A percentile compares a stretch with the other conserved stretches of the same genome.
Evolutionary conservation across 2,329 filamentous ascomycete species (phyloP).

Genomic region (Xylaria sp.): DNA sequence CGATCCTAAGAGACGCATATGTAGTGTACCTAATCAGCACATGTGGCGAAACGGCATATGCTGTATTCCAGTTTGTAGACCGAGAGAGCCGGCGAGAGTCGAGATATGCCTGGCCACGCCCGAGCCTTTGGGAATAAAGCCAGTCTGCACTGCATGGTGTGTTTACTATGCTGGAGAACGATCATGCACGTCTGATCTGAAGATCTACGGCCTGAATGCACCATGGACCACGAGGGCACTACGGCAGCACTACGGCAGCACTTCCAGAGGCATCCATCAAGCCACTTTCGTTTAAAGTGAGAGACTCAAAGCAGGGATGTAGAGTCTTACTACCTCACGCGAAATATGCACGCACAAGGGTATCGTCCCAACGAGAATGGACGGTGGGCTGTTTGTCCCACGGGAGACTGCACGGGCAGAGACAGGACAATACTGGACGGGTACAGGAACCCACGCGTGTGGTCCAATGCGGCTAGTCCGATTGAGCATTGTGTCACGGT

Average conservation of each 20-base stretch:
- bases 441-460: neutral
- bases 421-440: neutral
- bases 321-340: neutral
- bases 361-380: neutral
- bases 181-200: neutral
- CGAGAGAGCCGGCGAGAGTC: neutral
- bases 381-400: slow-evolving; percentile 11
- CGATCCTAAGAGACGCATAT: neutral
- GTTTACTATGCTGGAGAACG: neutral
- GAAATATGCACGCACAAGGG: slow-evolving; percentile 10
- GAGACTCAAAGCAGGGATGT: neutral
- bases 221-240: neutral
- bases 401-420: too few relatives aligned
- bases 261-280: slow-evolving; percentile 1
- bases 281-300: slow-evolving; percentile 1
- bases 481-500: neutral
- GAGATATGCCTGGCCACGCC: neutral
- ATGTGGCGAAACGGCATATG: slow-evolving; percentile 2
- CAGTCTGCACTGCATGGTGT: neutral
- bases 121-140: slow-evolving; percentile 1
- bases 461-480: slow-evolving; percentile 13
- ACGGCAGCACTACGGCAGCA: neutral
- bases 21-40: slow-evolving; percentile 5
- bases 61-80: neutral
- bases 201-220: neutral